A percentile compares a stretch with the other conserved stretches of the same genome.
These are phyloP conservation scores for Hsuehochloa calcarea DNA, from an alignment of 176 grass and related monocot species.

Conservation along the genomic window DNA sequence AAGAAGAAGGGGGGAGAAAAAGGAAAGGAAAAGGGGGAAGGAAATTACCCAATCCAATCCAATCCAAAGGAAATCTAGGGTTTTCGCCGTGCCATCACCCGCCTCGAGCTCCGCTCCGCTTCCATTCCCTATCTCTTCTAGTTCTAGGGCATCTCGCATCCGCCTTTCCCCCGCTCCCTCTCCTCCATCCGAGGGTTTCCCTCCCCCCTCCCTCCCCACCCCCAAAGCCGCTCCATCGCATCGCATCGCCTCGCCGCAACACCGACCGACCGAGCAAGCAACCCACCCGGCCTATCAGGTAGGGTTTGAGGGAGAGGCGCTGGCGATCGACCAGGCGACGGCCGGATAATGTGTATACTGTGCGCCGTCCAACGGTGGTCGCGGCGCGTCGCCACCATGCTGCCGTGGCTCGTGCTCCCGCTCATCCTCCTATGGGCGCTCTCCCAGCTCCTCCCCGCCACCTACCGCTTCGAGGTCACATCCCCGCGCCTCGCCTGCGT, in stretches of 20 bases:
- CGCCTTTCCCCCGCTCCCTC: slow-evolving; percentile 15
- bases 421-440: slow-evolving; percentile 82
- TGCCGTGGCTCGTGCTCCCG: slow-evolving; percentile 86
- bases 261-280: slow-evolving; percentile 26
- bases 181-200: slow-evolving; percentile 38
- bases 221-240: neutral
- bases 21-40: too few relatives aligned
- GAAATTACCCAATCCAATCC: neutral
- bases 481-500: slow-evolving; percentile 92
- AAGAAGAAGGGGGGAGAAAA: too few relatives aligned
- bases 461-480: slow-evolving; percentile 89
- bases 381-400: slow-evolving; percentile 85
- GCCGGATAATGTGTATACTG: slow-evolving; percentile 93
- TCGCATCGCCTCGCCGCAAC: slow-evolving; percentile 24
- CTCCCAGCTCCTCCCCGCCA: slow-evolving; percentile 80
- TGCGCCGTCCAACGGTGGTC: slow-evolving; percentile 98
- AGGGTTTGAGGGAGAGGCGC: slow-evolving; percentile 26
- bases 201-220: too few relatives aligned
- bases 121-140: slow-evolving; percentile 13
- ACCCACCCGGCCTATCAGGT: neutral
- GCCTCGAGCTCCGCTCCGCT: neutral
- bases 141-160: slow-evolving; percentile 25
- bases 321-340: slow-evolving; percentile 39
- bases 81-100: slow-evolving; percentile 46
- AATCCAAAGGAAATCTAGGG: slow-evolving; percentile 49